These are phyloP conservation scores for Penicillium sp. DNA, from an alignment of 2,329 filamentous ascomycete genomes.

Conservation along the genomic window DNA sequence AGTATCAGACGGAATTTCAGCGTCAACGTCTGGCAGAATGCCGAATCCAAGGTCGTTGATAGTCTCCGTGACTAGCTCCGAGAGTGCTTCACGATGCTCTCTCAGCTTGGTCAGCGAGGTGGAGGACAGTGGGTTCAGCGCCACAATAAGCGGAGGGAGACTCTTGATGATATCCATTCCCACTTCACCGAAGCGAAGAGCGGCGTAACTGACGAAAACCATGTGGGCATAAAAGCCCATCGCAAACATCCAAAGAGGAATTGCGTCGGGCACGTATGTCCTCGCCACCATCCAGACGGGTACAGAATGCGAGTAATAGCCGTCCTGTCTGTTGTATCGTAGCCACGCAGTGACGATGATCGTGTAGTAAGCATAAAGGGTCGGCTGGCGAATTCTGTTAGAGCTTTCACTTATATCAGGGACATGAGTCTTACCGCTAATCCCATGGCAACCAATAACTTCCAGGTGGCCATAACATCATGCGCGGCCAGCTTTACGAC, in stretches of 20 bases:
- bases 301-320: conserved; percentile 37
- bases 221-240: conserved; percentile 73
- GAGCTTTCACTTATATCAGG: no score
- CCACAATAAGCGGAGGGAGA: conserved; percentile 77
- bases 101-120: conserved; percentile 78
- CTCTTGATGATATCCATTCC: conserved; percentile 98
- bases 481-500: conserved; percentile 80
- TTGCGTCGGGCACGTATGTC: conserved; percentile 65
- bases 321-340: conserved; percentile 73
- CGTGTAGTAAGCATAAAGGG: conserved; percentile 77
- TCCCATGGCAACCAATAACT: conserved; percentile 78
- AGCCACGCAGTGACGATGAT: conserved; percentile 70
- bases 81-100: conserved; percentile 67
- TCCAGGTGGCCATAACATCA: conserved; percentile 88
- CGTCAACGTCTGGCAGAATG: conserved; percentile 87
- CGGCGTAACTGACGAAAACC: conserved; percentile 81
- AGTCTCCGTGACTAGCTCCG: conserved; percentile 74
- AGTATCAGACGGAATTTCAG: conserved; percentile 59
- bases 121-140: conserved; percentile 74
- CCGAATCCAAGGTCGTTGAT: conserved; percentile 93
- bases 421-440: conserved; percentile 49
- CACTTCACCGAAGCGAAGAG: conserved; percentile 87
- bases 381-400: conserved; percentile 43
- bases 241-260: conserved; percentile 73
- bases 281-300: conserved; percentile 21